phyloP scores from a whole-genome alignment of 2,329 filamentous ascomycete genomes.

The Colletotrichum sp. region DNA sequence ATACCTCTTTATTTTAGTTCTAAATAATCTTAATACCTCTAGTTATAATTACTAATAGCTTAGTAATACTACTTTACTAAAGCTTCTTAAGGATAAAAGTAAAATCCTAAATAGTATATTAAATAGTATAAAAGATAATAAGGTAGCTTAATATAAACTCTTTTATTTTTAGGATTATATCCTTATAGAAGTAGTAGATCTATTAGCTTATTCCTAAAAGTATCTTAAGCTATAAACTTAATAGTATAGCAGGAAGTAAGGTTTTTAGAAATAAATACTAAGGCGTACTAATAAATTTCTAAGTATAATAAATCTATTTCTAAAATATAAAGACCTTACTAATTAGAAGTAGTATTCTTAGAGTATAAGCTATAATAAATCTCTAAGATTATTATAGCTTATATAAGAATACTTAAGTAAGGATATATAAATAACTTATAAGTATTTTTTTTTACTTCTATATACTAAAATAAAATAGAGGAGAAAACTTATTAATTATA shows the following conservation, averaged over 20 bases:
- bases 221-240: neutral
- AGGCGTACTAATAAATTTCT: neutral
- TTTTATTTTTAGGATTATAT: neutral
- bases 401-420: neutral
- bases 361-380: neutral
- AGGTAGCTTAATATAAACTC: neutral
- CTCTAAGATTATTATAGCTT: neutral
- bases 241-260: rapidly evolving
- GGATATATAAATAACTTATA: no score
- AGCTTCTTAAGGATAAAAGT: neutral
- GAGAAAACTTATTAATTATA: no score
- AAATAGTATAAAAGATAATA: neutral
- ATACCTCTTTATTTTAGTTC: neutral
- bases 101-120: no score
- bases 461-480: no score
- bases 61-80: neutral
- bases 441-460: no score
- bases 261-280: neutral
- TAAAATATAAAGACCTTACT: neutral
- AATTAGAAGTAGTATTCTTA: neutral
- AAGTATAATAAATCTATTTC: neutral
- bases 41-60: neutral
- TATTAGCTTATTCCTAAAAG: no score
- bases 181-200: no score
- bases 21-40: neutral